Evolutionary conservation across 768 basidiomycete genomes (phyloP), one percentile per base, ranked within the genome.

Genomic region (Sporobolomyces roseus): DNA sequence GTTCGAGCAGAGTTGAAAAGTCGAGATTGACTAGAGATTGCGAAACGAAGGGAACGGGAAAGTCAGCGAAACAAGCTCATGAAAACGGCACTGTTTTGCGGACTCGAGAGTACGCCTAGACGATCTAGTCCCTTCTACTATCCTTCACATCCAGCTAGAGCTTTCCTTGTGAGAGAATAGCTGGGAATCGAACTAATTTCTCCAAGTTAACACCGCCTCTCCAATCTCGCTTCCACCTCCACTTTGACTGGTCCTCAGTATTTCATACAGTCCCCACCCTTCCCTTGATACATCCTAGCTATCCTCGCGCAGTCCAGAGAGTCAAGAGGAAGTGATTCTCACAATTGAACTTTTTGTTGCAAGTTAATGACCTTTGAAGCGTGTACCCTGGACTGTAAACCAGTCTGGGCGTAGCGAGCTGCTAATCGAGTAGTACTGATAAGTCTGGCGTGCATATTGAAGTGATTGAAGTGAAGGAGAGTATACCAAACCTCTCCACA

Each of bases 381-480:
- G n/a, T 38, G 61, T 29, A 55, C 64, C 27, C 45, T 30, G 19
- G 49, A 58, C 16, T 65, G 49, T 36, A 59, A 48, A 12, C 53
- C 52, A 4, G 43, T 54, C 17, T 33, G 32, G 35, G 63, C 52
- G 45, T 48, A 36, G 35, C 69, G 69, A 29, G 54, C 50, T 1
- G 64, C 69, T 4, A 53, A 14, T n/a, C 64, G 53, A 7, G 68
- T 21, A 0, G 68, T 35, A 16, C 14, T 19, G 19, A 43, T 25
- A 2, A 70, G 6, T 13, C 69, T 35, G 41, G 69, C 53, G 69
- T 70, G 69, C 69, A 70, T 69, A 1, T 0, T 33, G 23, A 13
- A n/a, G n/a, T 13, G 51, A 16, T n/a, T 48, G 21, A 48, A 41
- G 27, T 35, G 33, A 19, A 19, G 27, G 12, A 2, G 46, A 13